Conservation (phyloP, 441 rosid species). For the Gossypium gossypioides region DNA sequence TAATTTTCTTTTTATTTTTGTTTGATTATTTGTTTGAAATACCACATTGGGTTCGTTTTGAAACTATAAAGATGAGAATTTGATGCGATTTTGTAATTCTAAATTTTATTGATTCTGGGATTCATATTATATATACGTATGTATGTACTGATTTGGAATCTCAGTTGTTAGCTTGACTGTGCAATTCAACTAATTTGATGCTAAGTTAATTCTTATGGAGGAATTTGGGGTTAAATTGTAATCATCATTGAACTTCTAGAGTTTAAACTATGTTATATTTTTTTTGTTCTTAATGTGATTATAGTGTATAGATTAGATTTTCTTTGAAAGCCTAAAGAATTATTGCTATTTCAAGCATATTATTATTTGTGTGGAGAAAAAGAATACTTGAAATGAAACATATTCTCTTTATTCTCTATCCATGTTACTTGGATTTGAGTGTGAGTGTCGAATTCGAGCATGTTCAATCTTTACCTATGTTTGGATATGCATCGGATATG, state of each 20-base stretch:
- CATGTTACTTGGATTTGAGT: not conserved
- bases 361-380: not conserved
- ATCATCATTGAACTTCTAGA: not conserved
- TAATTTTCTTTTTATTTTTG: not conserved
- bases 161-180: not conserved
- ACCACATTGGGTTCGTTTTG: not conserved
- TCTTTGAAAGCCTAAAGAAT: not conserved
- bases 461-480: not conserved
- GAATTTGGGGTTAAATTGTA: not conserved
- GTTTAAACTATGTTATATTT: not conserved
- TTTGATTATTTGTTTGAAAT: not conserved
- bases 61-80: not conserved
- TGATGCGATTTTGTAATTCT: not conserved
- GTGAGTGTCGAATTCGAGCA: not conserved
- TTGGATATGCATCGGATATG: not conserved
- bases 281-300: not conserved
- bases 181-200: not conserved
- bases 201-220: not conserved
- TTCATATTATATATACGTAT: not conserved
- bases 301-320: not conserved
- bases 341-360: not conserved
- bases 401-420: not conserved
- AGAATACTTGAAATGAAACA: not conserved
- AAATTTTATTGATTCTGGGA: not conserved
- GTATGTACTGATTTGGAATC: slow-evolving; percentile 6